Evolutionary conservation across 1,284 basidiomycete species (phyloP).

Genomic region (Malassezia psittaci): DNA sequence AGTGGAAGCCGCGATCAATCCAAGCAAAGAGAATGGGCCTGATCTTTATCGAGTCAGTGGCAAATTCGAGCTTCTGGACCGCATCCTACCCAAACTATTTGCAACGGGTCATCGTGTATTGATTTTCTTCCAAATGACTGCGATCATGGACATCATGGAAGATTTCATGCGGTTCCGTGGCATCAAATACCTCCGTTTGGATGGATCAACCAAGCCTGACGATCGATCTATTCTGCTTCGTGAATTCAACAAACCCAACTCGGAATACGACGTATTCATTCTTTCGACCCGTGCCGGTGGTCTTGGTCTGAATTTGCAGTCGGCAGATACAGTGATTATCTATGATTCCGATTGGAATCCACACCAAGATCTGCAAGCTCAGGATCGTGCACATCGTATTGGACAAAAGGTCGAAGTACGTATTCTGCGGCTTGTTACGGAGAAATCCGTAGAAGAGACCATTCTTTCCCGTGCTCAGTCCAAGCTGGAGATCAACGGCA

Average conservation of each 20-base stretch:
- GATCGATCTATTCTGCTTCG: slow-evolving; percentile 84
- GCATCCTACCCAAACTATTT: slow-evolving; percentile 90
- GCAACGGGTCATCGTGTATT: slow-evolving; percentile 82
- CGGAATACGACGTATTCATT: slow-evolving; percentile 77
- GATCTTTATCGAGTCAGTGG: slow-evolving; percentile 72
- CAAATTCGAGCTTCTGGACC: slow-evolving; percentile 88
- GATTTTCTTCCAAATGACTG: slow-evolving; percentile 99
- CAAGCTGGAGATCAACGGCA: slow-evolving; percentile 98
- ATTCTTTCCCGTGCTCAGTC: slow-evolving; percentile 87
- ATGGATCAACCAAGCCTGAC: slow-evolving; percentile 96
- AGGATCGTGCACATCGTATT: slow-evolving; percentile 85
- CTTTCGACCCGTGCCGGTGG: slow-evolving; percentile 88
- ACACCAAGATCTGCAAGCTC: slow-evolving; percentile 69
- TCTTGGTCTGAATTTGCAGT: slow-evolving; percentile 92
- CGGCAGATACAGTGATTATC: slow-evolving; percentile 98
- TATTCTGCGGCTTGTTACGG: slow-evolving; percentile 91
- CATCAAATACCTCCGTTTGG: slow-evolving; percentile 84
- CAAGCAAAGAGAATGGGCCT: slow-evolving; percentile 67
- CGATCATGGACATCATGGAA: slow-evolving; percentile 99
- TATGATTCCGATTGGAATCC: slow-evolving; percentile 53
- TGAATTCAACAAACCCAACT: slow-evolving; percentile 80
- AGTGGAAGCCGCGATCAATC: slow-evolving; percentile 84
- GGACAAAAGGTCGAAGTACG: slow-evolving; percentile 97
- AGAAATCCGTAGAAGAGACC: slow-evolving; percentile 95
- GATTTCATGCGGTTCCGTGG: slow-evolving; percentile 87